Percentiles rank a stretch among this genome's conserved stretches.
Conservation (phyloP, 116 monocot genomes). For the Posidonia oceanica region DNA sequence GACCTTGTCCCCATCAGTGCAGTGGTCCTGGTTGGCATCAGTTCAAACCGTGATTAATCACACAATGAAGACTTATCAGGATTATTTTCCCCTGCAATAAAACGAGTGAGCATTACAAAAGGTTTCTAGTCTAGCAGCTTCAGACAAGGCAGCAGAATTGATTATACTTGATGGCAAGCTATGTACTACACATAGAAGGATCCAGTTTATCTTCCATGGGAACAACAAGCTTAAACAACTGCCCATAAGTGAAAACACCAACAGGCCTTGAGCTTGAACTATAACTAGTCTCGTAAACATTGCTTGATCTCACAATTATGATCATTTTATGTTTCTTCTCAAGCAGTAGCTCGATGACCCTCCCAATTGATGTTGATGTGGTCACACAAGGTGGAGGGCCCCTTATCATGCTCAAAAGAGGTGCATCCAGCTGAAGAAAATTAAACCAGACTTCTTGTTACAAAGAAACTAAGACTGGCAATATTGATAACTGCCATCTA, state of each 20-base stretch:
- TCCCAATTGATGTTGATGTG: constrained; percentile 39
- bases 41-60: too few relatives aligned
- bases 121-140: background rate
- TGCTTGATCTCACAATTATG: constrained; percentile 32
- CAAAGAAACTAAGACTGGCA: too few relatives aligned
- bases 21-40: too few relatives aligned
- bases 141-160: background rate
- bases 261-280: constrained; percentile 44
- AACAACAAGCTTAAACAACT: constrained; percentile 22
- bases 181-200: background rate
- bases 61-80: too few relatives aligned
- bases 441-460: background rate
- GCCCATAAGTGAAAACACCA: constrained; percentile 44
- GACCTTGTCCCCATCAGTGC: too few relatives aligned
- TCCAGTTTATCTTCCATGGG: constrained; percentile 1
- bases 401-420: constrained; percentile 36
- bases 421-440: constrained; percentile 45
- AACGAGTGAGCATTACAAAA: background rate
- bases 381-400: constrained; percentile 55
- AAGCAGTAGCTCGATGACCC: constrained; percentile 55
- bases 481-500: too few relatives aligned
- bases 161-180: background rate
- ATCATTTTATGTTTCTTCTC: constrained; percentile 57
- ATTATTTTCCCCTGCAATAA: too few relatives aligned
- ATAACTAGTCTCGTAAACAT: constrained; percentile 35